These are phyloP conservation scores for Xylaria sp. DNA, from an alignment of 2,329 filamentous ascomycete species.

Conservation along the genomic window DNA sequence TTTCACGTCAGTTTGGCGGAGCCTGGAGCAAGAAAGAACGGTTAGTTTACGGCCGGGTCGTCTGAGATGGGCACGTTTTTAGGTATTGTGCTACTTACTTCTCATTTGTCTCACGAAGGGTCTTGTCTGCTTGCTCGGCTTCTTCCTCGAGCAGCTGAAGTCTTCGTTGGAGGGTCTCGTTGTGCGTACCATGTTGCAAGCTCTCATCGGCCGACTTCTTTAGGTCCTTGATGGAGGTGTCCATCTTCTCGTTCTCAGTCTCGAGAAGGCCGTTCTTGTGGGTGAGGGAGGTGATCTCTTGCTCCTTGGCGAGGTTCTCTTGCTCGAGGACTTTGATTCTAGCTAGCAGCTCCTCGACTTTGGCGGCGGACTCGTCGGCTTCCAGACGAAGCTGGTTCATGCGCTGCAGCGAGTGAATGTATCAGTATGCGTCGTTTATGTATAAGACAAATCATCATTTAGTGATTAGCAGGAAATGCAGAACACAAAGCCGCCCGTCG, in stretches of 20 bases:
- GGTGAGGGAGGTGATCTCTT: slow-evolving; percentile 95
- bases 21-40: slow-evolving; percentile 63
- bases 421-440: slow-evolving; percentile 27
- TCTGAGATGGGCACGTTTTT: background rate
- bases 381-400: slow-evolving; percentile 95
- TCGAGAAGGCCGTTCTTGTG: slow-evolving; percentile 97
- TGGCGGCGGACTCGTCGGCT: slow-evolving; percentile 83
- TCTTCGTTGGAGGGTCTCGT: slow-evolving; percentile 90
- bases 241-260: slow-evolving; percentile 90
- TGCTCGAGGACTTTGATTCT: slow-evolving; percentile 93
- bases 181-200: slow-evolving; percentile 84
- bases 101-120: slow-evolving; percentile 95
- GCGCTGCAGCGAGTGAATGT: slow-evolving; percentile 69
- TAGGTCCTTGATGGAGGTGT: slow-evolving; percentile 82
- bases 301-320: slow-evolving; percentile 95
- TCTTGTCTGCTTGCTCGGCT: slow-evolving; percentile 96
- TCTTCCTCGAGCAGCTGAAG: slow-evolving; percentile 98
- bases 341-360: slow-evolving; percentile 86
- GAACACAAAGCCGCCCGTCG: background rate
- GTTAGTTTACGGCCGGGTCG: slow-evolving; percentile 22
- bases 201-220: slow-evolving; percentile 89
- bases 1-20: slow-evolving; percentile 99
- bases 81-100: slow-evolving; percentile 73
- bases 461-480: background rate
- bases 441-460: slow-evolving; percentile 11